Evolutionary conservation across 2,329 filamentous ascomycete genomes (phyloP).

Genomic region (Clonostachys solani): DNA sequence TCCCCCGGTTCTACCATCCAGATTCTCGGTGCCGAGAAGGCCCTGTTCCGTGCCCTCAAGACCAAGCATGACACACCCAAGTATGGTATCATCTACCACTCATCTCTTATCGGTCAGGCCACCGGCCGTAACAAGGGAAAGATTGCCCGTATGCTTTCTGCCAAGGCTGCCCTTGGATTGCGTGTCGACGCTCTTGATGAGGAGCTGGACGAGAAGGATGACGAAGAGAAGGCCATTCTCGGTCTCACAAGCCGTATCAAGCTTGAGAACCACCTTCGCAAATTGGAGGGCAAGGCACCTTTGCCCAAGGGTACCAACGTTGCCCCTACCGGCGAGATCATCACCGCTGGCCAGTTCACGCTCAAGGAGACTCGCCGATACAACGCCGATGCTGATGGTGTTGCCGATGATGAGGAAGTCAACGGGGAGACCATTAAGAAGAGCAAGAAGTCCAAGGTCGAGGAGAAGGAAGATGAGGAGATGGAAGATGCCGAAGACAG

Average conservation of each 20-base stretch:
- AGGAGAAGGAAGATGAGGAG: constrained; percentile 28
- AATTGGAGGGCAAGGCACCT: constrained; percentile 86
- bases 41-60: constrained; percentile 95
- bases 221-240: constrained; percentile 82
- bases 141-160: constrained; percentile 92
- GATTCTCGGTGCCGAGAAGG: constrained; percentile 98
- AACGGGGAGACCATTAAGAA: constrained; percentile 29
- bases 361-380: constrained; percentile 93
- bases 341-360: constrained; percentile 73
- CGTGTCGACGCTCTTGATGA: constrained; percentile 81
- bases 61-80: constrained; percentile 99
- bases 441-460: constrained; percentile 35
- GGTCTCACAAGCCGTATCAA: constrained; percentile 69
- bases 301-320: constrained; percentile 72
- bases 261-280: constrained; percentile 72
- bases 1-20: constrained; percentile 93
- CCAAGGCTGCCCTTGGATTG: constrained; percentile 88
- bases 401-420: constrained; percentile 54
- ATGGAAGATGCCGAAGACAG: constrained; percentile 37
- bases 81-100: constrained; percentile 92
- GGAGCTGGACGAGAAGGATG: constrained; percentile 41
- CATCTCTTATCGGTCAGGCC: constrained; percentile 91
- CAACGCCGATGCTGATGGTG: constrained; percentile 88
- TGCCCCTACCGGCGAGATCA: constrained; percentile 64
- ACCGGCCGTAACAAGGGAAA: constrained; percentile 99